Percentiles rank a stretch among this genome's conserved stretches.
These are phyloP conservation scores for Apiospora kogelbergensis DNA, from an alignment of 2,329 filamentous ascomycete species.

Conservation along the genomic window DNA sequence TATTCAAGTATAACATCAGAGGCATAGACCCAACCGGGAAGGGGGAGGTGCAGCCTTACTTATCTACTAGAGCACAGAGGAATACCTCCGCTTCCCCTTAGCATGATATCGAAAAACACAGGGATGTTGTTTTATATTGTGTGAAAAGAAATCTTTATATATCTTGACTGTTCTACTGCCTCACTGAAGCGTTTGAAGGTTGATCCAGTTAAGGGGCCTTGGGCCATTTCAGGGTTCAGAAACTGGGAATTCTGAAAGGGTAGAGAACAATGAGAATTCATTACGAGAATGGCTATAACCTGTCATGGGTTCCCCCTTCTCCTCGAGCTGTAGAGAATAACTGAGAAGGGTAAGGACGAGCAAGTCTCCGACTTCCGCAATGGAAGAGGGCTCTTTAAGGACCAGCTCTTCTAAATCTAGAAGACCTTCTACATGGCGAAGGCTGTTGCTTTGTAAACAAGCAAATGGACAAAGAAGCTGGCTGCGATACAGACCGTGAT, in stretches of 20 bases:
- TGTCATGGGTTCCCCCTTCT: not conserved
- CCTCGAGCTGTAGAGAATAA: not conserved
- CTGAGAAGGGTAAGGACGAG: not conserved
- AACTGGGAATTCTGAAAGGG: not conserved
- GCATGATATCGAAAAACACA: not conserved
- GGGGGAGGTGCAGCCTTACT: not conserved
- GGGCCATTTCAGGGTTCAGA: not conserved
- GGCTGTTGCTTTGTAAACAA: not conserved
- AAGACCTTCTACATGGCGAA: not conserved
- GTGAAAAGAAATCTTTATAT: constrained; percentile 6
- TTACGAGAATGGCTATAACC: not conserved
- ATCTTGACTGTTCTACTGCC: constrained; percentile 4
- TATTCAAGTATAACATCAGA: no score
- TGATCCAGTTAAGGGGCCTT: not conserved
- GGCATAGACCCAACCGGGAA: not conserved
- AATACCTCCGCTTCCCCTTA: no score
- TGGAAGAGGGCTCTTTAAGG: not conserved
- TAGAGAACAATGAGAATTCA: not conserved
- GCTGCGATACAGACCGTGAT: not conserved
- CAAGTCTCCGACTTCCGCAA: not conserved
- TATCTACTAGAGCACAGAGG: not conserved
- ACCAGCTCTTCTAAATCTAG: not conserved
- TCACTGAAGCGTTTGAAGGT: not conserved
- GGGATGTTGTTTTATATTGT: not conserved
- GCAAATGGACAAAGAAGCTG: not conserved